These are phyloP conservation scores for Pythium pyrilobum DNA, from an alignment of 352 stramenopile species.

Conservation along the genomic window DNA sequence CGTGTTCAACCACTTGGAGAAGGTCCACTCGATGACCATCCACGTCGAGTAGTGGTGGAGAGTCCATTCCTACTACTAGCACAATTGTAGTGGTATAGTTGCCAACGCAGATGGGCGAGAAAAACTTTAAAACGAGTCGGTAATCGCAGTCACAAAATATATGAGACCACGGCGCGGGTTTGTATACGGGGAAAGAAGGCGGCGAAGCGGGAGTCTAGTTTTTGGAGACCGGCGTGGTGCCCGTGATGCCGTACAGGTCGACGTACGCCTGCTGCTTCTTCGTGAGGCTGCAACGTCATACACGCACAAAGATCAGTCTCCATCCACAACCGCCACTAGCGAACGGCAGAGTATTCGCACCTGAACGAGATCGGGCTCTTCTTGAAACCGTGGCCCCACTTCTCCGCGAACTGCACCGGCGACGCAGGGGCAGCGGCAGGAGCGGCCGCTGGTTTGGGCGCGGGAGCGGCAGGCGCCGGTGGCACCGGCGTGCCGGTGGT, in stretches of 20 bases:
- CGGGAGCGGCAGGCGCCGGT: conserved; percentile 8
- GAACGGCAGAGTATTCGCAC: conserved; percentile 12
- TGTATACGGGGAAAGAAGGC: background rate
- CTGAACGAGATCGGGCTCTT: conserved; percentile 74
- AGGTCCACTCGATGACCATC: conserved; percentile 68
- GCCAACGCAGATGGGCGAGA: too few species aligned
- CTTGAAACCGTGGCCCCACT: conserved; percentile 75
- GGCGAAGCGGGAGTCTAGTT: conserved; percentile 9
- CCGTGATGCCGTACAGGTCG: conserved; percentile 74
- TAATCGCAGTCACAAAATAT: too few species aligned
- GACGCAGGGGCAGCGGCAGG: conserved; percentile 8
- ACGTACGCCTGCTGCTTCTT: conserved; percentile 87
- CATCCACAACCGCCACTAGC: too few species aligned
- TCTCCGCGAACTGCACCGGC: conserved; percentile 44
- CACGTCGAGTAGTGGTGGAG: conserved; percentile 19
- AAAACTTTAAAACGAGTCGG: too few species aligned
- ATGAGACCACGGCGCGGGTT: background rate
- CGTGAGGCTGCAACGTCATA: conserved; percentile 32
- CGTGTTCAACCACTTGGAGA: conserved; percentile 79
- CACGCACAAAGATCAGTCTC: background rate
- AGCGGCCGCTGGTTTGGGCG: conserved; percentile 19
- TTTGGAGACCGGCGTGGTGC: conserved; percentile 53
- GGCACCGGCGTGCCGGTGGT: conserved; percentile 22
- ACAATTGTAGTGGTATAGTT: too few species aligned
- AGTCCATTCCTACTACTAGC: too few species aligned